Base-by-base conservation (phyloP, 768 basidiomycete genomes). In the Termitomyces sp. region DNA sequence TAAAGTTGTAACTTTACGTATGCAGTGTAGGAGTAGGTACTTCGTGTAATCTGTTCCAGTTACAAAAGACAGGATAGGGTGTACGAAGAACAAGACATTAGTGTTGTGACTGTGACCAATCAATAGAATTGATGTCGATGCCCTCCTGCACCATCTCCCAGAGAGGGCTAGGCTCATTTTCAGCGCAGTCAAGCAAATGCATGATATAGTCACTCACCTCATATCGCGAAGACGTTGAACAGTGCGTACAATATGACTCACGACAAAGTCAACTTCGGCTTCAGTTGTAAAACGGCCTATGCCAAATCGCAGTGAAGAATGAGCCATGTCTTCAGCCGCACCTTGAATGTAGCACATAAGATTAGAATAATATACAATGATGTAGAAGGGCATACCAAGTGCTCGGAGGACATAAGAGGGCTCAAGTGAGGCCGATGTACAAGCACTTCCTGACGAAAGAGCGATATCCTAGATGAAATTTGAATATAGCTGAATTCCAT, bases 101-200 rank as follows among this genome's bases (percentile, higher is more conserved):
- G 63, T 91, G 87, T 85, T 88, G 92, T 51, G 92, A 90, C 95
- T 88, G 92, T 50, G 92, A 90, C 96, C 96, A 98, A 76, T 98
- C 85, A 72, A 98, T 99, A 17, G 90, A 82, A 71, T 87, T 94
- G 67, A 98, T 85, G 73, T 99, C 97, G 62, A 98, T 96, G 47
- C 96, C 96, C 72, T 98, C 97, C 76, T 97, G 94, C 15, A 98
- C 96, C 96, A 99, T 98, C 78, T 99, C 97, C 96, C 96, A 99
- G 57, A 99, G 76, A 38, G 97, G 97, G 70, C 94, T 93, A 63
- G 56, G 47, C 31, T 14, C 20, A 54, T 40, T 25, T 31, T 68
- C 60, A 64, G 62, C 55, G 57, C 51, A n/a, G 59, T 43, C 17
- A 11, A 60, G 25, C 53, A 56, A 46, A 25, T 59, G 37, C 31